These are phyloP conservation scores for Elongisporangium undulatum DNA, from an alignment of 352 stramenopile species.

Conservation along the genomic window DNA sequence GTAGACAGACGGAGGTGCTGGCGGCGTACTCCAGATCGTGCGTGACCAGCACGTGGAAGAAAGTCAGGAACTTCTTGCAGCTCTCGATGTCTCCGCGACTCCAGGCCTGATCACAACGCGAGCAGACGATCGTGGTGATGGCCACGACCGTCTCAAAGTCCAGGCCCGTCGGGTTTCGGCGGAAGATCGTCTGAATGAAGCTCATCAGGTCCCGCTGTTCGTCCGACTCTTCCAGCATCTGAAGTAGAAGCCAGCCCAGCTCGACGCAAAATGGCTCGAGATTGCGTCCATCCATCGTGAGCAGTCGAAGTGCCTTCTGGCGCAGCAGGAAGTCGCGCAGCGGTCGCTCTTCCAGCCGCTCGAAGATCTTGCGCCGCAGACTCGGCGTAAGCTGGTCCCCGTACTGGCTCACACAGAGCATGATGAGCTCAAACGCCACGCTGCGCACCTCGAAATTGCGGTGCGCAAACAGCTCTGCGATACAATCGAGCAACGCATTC, in stretches of 20 bases:
- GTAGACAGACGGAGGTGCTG: slow-evolving; percentile 53
- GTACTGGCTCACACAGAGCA: slow-evolving; percentile 63
- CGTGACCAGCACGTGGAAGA: slow-evolving; percentile 69
- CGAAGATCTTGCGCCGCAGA: slow-evolving; percentile 50
- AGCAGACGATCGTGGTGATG: slow-evolving; percentile 63
- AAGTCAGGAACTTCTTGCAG: slow-evolving; percentile 64
- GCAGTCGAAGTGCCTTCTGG: slow-evolving; percentile 56
- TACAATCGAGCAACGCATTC: slow-evolving; percentile 62
- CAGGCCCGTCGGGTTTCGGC: slow-evolving; percentile 45
- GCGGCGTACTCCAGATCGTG: slow-evolving; percentile 58
- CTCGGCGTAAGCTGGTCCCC: slow-evolving; percentile 34
- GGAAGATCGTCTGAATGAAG: slow-evolving; percentile 72
- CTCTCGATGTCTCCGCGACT: slow-evolving; percentile 63
- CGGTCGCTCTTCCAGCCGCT: slow-evolving; percentile 40
- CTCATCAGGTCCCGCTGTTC: slow-evolving; percentile 70
- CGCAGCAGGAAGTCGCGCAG: slow-evolving; percentile 50
- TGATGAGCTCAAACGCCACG: slow-evolving; percentile 73
- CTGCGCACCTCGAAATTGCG: slow-evolving; percentile 60
- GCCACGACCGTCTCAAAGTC: slow-evolving; percentile 64
- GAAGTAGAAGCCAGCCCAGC: slow-evolving; percentile 70
- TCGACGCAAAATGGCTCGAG: slow-evolving; percentile 67
- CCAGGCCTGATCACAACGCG: slow-evolving; percentile 70
- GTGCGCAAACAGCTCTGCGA: slow-evolving; percentile 66
- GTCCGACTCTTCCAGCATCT: slow-evolving; percentile 73
- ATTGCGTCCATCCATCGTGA: slow-evolving; percentile 61